Percentiles rank a stretch among this genome's conserved stretches.
phyloP scores from a whole-genome alignment of 345 rosid species.

The Nephelium lappaceum region DNA sequence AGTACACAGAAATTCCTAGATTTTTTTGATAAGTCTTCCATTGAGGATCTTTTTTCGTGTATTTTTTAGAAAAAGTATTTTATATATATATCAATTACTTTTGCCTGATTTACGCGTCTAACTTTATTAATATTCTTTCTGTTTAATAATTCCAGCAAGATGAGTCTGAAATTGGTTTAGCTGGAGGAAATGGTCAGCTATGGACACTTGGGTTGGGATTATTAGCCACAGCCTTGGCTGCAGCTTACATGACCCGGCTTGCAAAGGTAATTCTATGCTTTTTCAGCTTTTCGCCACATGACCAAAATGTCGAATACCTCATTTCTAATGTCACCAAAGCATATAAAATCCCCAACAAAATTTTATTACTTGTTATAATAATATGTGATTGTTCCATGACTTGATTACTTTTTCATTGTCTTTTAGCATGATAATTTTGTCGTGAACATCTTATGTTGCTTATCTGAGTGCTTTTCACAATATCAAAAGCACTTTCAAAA shows the following conservation, averaged over 20 bases:
- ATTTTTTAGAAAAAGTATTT: no score
- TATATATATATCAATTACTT: background rate
- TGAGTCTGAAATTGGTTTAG: conserved; percentile 64
- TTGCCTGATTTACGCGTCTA: background rate
- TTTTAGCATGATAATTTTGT: background rate
- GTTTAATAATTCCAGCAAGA: conserved; percentile 62
- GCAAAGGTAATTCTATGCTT: conserved; percentile 61
- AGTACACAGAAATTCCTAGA: background rate
- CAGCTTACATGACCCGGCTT: conserved; percentile 81
- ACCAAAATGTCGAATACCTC: background rate
- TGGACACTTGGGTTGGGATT: conserved; percentile 86
- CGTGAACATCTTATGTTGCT: background rate
- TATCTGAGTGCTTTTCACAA: background rate
- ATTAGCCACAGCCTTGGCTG: conserved; percentile 83
- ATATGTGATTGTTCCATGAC: background rate
- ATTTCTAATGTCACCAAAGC: background rate
- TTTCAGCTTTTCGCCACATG: background rate
- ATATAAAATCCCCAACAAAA: background rate
- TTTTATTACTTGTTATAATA: background rate
- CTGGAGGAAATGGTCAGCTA: conserved; percentile 79
- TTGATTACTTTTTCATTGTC: background rate
- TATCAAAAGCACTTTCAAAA: background rate
- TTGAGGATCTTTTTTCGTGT: background rate
- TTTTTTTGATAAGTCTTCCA: background rate
- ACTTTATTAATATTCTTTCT: background rate